Percentiles rank a stretch among this genome's conserved stretches.
Evolutionary conservation across 2,329 filamentous ascomycete species (phyloP).

Genomic region (Penicillium polonicum): DNA sequence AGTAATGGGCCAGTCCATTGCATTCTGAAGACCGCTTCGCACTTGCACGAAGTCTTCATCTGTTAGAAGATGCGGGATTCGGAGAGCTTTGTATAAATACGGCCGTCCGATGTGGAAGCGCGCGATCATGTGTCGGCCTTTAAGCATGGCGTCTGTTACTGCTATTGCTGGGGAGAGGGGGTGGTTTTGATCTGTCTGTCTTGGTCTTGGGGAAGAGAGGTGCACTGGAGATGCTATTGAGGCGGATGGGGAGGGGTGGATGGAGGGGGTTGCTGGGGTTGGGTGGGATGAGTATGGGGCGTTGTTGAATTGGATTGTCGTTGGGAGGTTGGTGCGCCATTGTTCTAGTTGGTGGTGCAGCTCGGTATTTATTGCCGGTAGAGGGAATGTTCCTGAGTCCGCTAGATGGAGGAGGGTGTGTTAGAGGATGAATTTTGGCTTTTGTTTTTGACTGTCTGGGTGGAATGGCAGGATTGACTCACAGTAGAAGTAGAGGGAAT

Average conservation of each 20-base stretch:
- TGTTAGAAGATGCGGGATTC: slow-evolving; percentile 37
- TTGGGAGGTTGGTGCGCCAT: slow-evolving; percentile 54
- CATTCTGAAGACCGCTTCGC: slow-evolving; percentile 38
- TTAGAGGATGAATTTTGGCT: background rate
- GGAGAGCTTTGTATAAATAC: slow-evolving; percentile 46
- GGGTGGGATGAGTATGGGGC: slow-evolving; percentile 15
- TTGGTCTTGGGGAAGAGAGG: slow-evolving; percentile 18
- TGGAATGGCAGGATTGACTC: slow-evolving; percentile 9
- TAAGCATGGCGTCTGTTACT: slow-evolving; percentile 41
- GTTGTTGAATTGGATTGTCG: slow-evolving; percentile 48
- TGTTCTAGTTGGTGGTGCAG: slow-evolving; percentile 57
- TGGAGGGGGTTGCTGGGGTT: slow-evolving; percentile 22
- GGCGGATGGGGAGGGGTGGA: slow-evolving; percentile 22
- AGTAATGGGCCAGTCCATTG: slow-evolving; percentile 44
- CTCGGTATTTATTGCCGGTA: slow-evolving; percentile 51
- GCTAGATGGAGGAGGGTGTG: slow-evolving; percentile 19
- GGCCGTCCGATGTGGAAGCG: slow-evolving; percentile 44
- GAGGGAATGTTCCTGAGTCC: slow-evolving; percentile 47
- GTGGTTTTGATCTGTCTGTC: slow-evolving; percentile 18
- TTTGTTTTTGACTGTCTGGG: background rate
- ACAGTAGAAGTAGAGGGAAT: slow-evolving; percentile 52
- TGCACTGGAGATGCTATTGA: slow-evolving; percentile 23
- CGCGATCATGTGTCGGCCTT: slow-evolving; percentile 38
- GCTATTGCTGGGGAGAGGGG: slow-evolving; percentile 36
- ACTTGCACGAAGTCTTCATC: slow-evolving; percentile 43